A percentile compares a stretch with the other conserved stretches of the same genome.
phyloP scores from a whole-genome alignment of 805 yeast species.

The Candida jianshihensis region DNA sequence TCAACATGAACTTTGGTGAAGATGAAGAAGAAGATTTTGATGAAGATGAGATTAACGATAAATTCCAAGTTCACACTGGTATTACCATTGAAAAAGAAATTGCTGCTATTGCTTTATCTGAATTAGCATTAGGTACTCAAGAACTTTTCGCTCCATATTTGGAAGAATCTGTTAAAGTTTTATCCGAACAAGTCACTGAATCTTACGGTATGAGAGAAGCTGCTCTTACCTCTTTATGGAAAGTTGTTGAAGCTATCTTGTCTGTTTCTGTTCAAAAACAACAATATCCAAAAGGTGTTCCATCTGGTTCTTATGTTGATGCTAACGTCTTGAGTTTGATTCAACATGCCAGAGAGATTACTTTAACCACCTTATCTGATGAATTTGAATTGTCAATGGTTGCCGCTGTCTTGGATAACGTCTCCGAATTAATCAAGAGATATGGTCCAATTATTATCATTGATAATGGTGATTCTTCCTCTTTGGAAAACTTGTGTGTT shows the following conservation, averaged over 20 bases:
- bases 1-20: conserved; percentile 53
- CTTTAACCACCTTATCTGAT: conserved; percentile 57
- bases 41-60: conserved; percentile 58
- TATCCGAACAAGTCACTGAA: conserved; percentile 69
- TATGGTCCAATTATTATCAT: conserved; percentile 69
- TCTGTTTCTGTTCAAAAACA: conserved; percentile 41
- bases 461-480: conserved; percentile 48
- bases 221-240: conserved; percentile 79
- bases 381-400: conserved; percentile 86
- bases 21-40: conserved; percentile 37
- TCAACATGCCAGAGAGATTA: conserved; percentile 57
- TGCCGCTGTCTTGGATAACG: conserved; percentile 64
- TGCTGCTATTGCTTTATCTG: conserved; percentile 85
- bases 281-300: conserved; percentile 57
- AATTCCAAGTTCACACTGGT: conserved; percentile 86
- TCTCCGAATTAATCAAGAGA: conserved; percentile 58
- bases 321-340: conserved; percentile 51
- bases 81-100: conserved; percentile 93
- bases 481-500: conserved; percentile 61
- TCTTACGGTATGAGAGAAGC: conserved; percentile 90
- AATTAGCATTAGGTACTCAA: conserved; percentile 83
- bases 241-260: conserved; percentile 65
- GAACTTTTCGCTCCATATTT: conserved; percentile 72
- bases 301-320: conserved; percentile 53
- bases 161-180: conserved; percentile 56